Evolutionary conservation across 768 basidiomycete species (phyloP).

Genomic region (Leccinum imitatum): DNA sequence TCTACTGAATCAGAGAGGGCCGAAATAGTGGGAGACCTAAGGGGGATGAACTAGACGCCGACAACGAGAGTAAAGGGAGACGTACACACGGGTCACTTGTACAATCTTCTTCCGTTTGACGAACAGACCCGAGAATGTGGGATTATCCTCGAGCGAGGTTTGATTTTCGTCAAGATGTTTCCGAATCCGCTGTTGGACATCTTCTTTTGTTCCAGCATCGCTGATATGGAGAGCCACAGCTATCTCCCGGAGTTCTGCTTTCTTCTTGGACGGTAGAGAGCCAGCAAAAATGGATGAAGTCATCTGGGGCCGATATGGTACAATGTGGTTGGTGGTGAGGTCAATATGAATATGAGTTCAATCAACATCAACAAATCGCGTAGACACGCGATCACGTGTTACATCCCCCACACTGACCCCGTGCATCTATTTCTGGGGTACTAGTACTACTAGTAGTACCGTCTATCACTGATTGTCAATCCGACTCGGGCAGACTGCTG

Average conservation of each 20-base stretch:
- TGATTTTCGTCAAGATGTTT: constrained; percentile 59
- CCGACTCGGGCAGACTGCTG: too few species aligned
- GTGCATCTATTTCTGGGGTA: not conserved
- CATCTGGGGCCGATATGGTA: constrained; percentile 33
- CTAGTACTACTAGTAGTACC: too few species aligned
- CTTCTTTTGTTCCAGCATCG: constrained; percentile 61
- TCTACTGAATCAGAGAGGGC: constrained; percentile 14
- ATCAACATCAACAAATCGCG: constrained; percentile 35
- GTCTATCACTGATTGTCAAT: too few species aligned
- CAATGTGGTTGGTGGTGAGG: constrained; percentile 12
- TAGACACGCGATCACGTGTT: constrained; percentile 25
- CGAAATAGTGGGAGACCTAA: constrained; percentile 20
- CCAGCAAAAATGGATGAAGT: constrained; percentile 48
- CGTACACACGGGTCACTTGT: constrained; percentile 15
- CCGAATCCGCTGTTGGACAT: constrained; percentile 60
- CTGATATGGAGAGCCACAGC: constrained; percentile 52
- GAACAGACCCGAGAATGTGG: constrained; percentile 57
- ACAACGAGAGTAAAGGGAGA: not conserved
- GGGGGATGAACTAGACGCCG: not conserved
- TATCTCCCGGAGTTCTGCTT: constrained; percentile 63
- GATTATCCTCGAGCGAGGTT: constrained; percentile 52
- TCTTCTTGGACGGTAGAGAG: constrained; percentile 63
- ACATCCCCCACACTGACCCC: constrained; percentile 11
- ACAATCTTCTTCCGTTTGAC: constrained; percentile 37
- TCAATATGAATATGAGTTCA: constrained; percentile 15